phyloP scores from a whole-genome alignment of 2,329 filamentous ascomycete genomes.

The Penicillium olsonii region DNA sequence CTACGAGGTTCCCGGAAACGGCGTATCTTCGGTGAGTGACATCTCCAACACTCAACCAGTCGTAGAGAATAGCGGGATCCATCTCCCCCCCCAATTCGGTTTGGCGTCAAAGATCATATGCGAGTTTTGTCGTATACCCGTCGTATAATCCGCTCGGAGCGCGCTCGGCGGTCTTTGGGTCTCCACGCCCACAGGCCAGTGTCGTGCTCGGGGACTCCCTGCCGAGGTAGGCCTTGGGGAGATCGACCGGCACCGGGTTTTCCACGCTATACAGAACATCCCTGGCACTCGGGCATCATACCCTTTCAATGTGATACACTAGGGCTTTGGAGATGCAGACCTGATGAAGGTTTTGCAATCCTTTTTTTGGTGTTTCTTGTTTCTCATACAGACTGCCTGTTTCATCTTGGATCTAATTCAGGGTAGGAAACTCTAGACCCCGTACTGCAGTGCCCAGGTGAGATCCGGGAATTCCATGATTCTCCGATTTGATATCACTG shows the following conservation, averaged over 20 bases:
- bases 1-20: neutral
- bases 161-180: neutral
- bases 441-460: too few species aligned
- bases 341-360: neutral
- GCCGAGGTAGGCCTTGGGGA: neutral
- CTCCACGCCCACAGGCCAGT: neutral
- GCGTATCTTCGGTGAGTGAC: neutral
- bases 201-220: neutral
- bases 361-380: neutral
- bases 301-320: neutral
- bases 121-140: conserved; percentile 6
- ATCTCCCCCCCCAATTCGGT: too few species aligned
- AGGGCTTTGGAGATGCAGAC: neutral
- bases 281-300: neutral
- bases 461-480: too few species aligned
- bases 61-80: too few species aligned
- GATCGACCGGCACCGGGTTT: conserved; percentile 2
- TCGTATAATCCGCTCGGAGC: conserved; percentile 12
- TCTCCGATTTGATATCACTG: neutral
- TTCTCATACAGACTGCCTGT: neutral
- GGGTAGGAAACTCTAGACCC: too few species aligned
- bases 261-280: neutral
- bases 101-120: neutral
- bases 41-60: neutral
- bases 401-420: neutral